Evolutionary conservation across 208 protist genomes (phyloP).

Genomic region (Crithidia mellificae): DNA sequence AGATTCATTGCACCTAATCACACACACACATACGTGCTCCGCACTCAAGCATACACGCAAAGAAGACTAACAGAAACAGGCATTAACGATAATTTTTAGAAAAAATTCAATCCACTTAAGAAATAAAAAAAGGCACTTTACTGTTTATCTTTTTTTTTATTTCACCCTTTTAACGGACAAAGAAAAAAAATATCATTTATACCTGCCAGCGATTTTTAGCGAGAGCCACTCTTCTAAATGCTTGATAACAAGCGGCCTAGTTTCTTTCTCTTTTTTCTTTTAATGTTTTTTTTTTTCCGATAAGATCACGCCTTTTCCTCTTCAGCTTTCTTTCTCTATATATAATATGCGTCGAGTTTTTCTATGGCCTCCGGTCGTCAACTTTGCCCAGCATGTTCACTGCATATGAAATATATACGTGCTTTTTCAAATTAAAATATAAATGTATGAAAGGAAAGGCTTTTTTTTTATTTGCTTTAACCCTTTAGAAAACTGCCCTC

Average conservation of each 20-base stretch:
- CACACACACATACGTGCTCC: neutral
- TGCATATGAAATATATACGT: constrained; percentile 5
- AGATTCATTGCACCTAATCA: neutral
- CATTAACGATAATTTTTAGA: neutral
- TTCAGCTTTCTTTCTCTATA: neutral
- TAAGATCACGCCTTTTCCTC: neutral
- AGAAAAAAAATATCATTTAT: neutral
- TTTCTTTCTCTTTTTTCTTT: constrained; percentile 10
- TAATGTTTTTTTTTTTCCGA: constrained; percentile 8
- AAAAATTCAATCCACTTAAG: constrained; percentile 9
- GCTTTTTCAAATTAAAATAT: neutral
- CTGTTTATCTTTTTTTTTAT: constrained; percentile 21
- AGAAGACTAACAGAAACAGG: neutral
- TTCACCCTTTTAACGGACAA: constrained; percentile 1
- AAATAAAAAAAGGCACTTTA: constrained; percentile 19
- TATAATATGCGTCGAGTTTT: constrained; percentile 5
- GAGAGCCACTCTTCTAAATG: constrained; percentile 2
- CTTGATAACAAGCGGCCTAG: constrained; percentile 1
- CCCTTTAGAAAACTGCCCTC: constrained; percentile 1
- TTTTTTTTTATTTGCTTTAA: neutral
- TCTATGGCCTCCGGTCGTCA: constrained; percentile 3
- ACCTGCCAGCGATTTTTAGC: constrained; percentile 13
- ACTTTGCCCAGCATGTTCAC: constrained; percentile 7
- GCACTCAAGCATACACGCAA: neutral
- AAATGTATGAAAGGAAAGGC: neutral